A percentile compares a stretch with the other conserved stretches of the same genome.
Evolutionary conservation across 306 rosid species (phyloP).

Genomic region (Rosa chinensis): DNA sequence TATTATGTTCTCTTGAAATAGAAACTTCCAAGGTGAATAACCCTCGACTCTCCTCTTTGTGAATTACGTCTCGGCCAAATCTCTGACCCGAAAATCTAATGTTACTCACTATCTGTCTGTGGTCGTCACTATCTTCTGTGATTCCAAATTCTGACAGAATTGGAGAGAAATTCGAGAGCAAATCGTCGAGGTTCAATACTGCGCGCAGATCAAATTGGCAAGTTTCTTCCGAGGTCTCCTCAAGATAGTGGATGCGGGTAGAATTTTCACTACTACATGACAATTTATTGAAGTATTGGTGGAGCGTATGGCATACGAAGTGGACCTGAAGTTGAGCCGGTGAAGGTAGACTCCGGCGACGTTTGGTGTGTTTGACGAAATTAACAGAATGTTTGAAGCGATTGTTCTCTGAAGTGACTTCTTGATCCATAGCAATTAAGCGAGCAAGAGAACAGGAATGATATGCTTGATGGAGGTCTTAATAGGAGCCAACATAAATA

Average conservation of each 20-base stretch:
- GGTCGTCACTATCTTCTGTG: neutral
- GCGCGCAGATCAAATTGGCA: neutral
- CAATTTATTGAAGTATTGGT: neutral
- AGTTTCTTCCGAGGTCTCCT: neutral
- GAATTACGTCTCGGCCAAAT: neutral
- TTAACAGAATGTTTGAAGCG: neutral
- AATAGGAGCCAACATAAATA: neutral
- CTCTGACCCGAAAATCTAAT: neutral
- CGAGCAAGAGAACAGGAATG: neutral
- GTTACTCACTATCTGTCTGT: neutral
- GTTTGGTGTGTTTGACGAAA: neutral
- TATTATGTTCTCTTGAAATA: neutral
- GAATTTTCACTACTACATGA: neutral
- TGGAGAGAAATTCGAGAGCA: neutral
- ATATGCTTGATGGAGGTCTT: neutral
- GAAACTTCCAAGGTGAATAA: neutral
- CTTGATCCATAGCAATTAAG: neutral
- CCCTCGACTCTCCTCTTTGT: neutral
- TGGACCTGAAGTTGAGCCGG: neutral
- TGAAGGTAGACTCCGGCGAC: neutral
- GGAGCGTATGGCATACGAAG: neutral
- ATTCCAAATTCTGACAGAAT: neutral
- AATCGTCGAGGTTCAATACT: neutral
- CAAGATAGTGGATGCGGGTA: neutral
- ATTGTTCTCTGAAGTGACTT: neutral